Evolutionary conservation across 257 asterid genomes (phyloP), one percentile per base, ranked within the genome.

Genomic region (Nicotiana obtusifolia): DNA sequence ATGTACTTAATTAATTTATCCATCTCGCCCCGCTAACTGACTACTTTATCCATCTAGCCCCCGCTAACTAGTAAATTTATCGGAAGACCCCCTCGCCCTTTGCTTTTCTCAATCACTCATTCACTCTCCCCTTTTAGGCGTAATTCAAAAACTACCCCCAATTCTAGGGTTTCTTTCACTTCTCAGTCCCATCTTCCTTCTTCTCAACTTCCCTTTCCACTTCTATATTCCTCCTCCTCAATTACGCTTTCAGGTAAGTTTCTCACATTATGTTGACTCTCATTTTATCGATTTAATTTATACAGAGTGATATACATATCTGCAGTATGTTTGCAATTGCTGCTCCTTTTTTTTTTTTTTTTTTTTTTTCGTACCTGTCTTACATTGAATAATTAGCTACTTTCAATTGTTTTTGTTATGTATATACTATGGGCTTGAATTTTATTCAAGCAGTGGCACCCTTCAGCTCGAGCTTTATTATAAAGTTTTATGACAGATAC

Each of bases 91-190:
- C 79, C 79, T 44, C 22, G 28, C 22, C 19, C n/a, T 67, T 62
- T 64, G 24, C 35, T 26, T 80, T 60, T 7, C 41, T 56, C 14
- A 3, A 4, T 71, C 47, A 28, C 31, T 57, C 13, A 61, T 80
- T 47, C 49, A 41, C 76, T 44, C 73, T 64, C 81, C 81, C 61
- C 35, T 88, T 83, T 86, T 84, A 41, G 62, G 76, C 86, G 87
- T 86, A 92, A 85, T 89, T 85, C 82, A 66, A 88, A 80, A 89
- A 86, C 87, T 62, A 78, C 86, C 94, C 94, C 89, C 78, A 84
- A 66, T 84, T 88, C 90, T 89, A 88, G 95, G 94, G 91, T 88
- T 89, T 85, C 83, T 14, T 41, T 66, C 82, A 61, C 76, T 78
- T 81, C 77, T 78, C 92, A 84, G 84, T 84, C 82, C 87, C 88